These are phyloP conservation scores for Phyllosticta ampelicida DNA, from an alignment of 2,329 filamentous ascomycete species.

Conservation along the genomic window DNA sequence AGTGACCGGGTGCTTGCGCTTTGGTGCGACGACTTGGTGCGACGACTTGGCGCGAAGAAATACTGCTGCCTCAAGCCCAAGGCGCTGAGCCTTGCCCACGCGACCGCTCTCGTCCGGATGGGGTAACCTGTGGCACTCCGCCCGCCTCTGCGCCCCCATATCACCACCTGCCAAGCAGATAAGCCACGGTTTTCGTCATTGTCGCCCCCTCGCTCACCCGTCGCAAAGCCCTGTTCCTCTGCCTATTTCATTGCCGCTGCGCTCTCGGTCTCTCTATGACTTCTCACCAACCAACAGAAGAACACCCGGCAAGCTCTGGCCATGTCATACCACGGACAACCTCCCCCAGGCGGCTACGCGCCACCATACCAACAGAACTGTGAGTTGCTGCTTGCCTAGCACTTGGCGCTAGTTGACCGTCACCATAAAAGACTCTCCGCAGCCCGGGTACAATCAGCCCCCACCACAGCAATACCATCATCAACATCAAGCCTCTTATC, in stretches of 20 bases:
- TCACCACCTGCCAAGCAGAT: not conserved
- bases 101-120: not conserved
- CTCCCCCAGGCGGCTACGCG: conserved; percentile 20
- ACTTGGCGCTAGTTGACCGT: conserved; percentile 15
- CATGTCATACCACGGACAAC: conserved; percentile 21
- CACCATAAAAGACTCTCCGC: conserved; percentile 9
- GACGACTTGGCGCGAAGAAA: not conserved
- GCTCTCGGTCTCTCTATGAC: not conserved
- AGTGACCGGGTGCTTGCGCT: too few species aligned
- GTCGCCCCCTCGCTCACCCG: not conserved
- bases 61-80: not conserved
- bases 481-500: conserved; percentile 5
- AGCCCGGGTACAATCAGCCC: conserved; percentile 8
- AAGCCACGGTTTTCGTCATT: conserved; percentile 4
- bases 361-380: conserved; percentile 19
- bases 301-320: not conserved
- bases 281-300: not conserved
- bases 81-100: not conserved
- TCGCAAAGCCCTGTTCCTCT: not conserved
- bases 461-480: conserved; percentile 4
- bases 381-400: conserved; percentile 16
- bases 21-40: too few species aligned
- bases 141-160: not conserved
- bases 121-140: not conserved
- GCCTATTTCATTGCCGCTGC: not conserved